Conservation (phyloP, 1,139 yeast species). For the Geotrichum citri-aurantii region DNA sequence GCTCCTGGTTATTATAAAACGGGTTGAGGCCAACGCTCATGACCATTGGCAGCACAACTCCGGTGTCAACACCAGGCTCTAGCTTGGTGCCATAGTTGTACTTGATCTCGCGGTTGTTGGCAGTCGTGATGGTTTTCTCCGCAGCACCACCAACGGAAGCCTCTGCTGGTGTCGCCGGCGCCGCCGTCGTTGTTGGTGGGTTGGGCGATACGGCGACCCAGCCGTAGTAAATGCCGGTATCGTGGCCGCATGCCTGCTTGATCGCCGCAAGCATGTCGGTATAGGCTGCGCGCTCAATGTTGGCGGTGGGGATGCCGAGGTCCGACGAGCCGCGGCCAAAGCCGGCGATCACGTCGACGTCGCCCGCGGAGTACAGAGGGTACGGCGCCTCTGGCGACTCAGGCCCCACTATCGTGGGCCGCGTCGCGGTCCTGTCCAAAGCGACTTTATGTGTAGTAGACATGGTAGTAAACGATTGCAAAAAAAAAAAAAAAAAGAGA, state of each 20-base stretch:
- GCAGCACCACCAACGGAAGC: slow-evolving; percentile 16
- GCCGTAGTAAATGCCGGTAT: slow-evolving; percentile 90
- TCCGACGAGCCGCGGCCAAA: slow-evolving; percentile 95
- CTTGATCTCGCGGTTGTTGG: slow-evolving; percentile 36
- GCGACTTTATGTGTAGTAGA: background rate
- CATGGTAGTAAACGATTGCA: background rate
- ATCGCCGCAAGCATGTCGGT: slow-evolving; percentile 41
- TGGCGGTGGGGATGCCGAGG: slow-evolving; percentile 94
- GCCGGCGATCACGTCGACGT: slow-evolving; percentile 65
- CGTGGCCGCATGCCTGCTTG: slow-evolving; percentile 25
- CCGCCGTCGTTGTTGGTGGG: slow-evolving; percentile 12
- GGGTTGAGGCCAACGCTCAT: slow-evolving; percentile 98
- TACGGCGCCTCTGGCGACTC: slow-evolving; percentile 51
- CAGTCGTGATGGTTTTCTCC: slow-evolving; percentile 13
- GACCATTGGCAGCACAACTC: slow-evolving; percentile 68
- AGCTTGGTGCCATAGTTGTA: slow-evolving; percentile 56
- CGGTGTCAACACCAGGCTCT: slow-evolving; percentile 38
- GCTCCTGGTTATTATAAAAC: slow-evolving; percentile 68
- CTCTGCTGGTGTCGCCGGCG: slow-evolving; percentile 11
- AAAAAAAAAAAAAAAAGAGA: background rate
- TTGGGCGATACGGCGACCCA: slow-evolving; percentile 47
- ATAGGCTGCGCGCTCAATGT: slow-evolving; percentile 59
- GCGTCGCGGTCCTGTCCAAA: slow-evolving; percentile 8
- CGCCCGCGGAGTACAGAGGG: slow-evolving; percentile 49
- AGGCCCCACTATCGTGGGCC: slow-evolving; percentile 42